These are phyloP conservation scores for Penicillium thymicola DNA, from an alignment of 2,329 filamentous ascomycete genomes.

Conservation along the genomic window DNA sequence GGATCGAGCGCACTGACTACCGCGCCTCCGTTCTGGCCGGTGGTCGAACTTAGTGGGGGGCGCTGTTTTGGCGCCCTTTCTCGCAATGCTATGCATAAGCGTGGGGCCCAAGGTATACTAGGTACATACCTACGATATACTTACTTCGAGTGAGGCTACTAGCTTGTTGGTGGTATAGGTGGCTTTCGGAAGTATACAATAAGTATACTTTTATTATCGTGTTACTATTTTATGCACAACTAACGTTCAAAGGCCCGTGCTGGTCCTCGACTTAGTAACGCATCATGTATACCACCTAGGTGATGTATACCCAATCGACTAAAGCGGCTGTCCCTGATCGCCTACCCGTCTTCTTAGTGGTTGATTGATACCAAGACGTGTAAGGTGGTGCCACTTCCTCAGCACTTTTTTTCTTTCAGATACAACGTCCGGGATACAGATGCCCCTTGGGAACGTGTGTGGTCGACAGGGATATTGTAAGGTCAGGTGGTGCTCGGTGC, in stretches of 20 bases:
- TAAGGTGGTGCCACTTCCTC: constrained; percentile 5
- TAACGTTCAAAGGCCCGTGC: background rate
- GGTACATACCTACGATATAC: background rate
- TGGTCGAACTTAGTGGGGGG: background rate
- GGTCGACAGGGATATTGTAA: constrained; percentile 11
- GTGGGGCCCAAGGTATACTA: constrained; percentile 8
- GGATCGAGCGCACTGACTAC: constrained; percentile 22
- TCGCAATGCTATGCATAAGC: constrained; percentile 24
- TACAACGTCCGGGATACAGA: background rate
- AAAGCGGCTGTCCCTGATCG: constrained; percentile 11
- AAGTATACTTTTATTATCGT: background rate
- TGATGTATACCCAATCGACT: background rate
- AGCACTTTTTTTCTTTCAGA: background rate
- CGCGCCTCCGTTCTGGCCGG: constrained; percentile 14
- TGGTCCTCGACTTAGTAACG: background rate
- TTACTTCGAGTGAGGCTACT: background rate
- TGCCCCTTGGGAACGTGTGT: constrained; percentile 12
- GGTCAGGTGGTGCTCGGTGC: constrained; percentile 24
- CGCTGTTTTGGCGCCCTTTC: background rate
- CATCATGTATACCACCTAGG: background rate
- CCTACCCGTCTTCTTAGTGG: background rate
- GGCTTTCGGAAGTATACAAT: background rate
- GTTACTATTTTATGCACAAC: background rate
- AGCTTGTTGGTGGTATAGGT: background rate
- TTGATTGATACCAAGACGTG: background rate